These are phyloP conservation scores for Tetrapisispora namnaoensis DNA, from an alignment of 805 yeast genomes.

Conservation along the genomic window DNA sequence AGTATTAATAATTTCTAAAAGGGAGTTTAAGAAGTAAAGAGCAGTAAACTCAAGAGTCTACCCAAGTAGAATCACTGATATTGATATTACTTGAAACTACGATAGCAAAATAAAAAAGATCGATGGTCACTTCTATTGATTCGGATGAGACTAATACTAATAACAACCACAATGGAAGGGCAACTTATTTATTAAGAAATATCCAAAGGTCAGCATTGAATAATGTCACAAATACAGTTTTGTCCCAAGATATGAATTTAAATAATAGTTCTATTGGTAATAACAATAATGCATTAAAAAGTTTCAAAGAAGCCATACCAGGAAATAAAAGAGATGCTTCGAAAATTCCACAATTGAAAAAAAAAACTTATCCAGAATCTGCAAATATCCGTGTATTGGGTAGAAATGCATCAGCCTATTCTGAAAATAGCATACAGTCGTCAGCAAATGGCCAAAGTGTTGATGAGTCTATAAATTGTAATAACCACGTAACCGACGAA, in stretches of 20 bases:
- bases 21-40: not conserved
- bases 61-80: not conserved
- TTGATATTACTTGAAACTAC: not conserved
- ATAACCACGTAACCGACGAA: constrained; percentile 4
- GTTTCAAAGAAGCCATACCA: constrained; percentile 12
- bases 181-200: constrained; percentile 16
- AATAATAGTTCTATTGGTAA: constrained; percentile 5
- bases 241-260: constrained; percentile 17
- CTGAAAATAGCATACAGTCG: not conserved
- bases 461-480: not conserved
- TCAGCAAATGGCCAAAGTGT: not conserved
- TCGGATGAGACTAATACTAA: constrained; percentile 7
- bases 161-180: constrained; percentile 14
- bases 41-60: not conserved
- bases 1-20: too few species aligned
- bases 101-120: not conserved
- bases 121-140: constrained; percentile 9
- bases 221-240: constrained; percentile 28
- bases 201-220: constrained; percentile 27
- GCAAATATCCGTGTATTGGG: not conserved
- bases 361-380: constrained; percentile 3
- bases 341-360: constrained; percentile 11
- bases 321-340: constrained; percentile 13
- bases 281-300: constrained; percentile 12
- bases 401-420: not conserved